Evolutionary conservation across 2,329 filamentous ascomycete species (phyloP), one percentile per base, ranked within the genome.

Genomic region (Aureobasidium sp.): DNA sequence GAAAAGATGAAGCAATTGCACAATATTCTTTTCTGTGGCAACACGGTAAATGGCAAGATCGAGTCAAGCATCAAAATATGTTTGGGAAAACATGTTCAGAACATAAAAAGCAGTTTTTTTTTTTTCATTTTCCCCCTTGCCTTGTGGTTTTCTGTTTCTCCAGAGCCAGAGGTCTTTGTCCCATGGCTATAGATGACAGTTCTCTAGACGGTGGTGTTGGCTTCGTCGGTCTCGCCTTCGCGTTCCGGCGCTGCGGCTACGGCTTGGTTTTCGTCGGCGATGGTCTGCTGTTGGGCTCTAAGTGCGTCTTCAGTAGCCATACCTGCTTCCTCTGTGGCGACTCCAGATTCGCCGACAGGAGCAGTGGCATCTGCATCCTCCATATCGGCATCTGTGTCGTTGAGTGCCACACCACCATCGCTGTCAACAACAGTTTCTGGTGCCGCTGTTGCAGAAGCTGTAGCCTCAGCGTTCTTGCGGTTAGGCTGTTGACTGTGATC

Each of bases 401-500:
- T 64, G 9, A 66, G 50, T 19, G 39, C 58, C 2, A 64, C 65
- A n/a, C 52, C 65, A 33, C 65, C 64, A 19, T 64, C 62, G 14
- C 19, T 31, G 49, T 68, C 58, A 17, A 66, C 62, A 11, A 69
- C 62, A 37, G 68, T 66, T 45, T 75, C 74, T 1, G 67, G 68
- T 42, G 39, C 81, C 2, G 42, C 17, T 12, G 35, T 35, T 8
- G 24, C 22, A 27, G 29, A 14, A 14, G 19, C 17, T 3, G 50
- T n/a, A 11, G 40, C 14, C 7, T 52, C 49, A 15, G 14, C 45
- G 6, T 40, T 40, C 40, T 40, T 47, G 24, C 49, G 49, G 39
- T 57, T 57, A 17, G 53, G 53, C 11, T 67, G 67, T 33, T 71
- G 70, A 27, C 64, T 67, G 67, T 83, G 83, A 72, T 94, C 95